Base-by-base conservation (phyloP, 179 eudicot species). In the Silene noctiflora region DNA sequence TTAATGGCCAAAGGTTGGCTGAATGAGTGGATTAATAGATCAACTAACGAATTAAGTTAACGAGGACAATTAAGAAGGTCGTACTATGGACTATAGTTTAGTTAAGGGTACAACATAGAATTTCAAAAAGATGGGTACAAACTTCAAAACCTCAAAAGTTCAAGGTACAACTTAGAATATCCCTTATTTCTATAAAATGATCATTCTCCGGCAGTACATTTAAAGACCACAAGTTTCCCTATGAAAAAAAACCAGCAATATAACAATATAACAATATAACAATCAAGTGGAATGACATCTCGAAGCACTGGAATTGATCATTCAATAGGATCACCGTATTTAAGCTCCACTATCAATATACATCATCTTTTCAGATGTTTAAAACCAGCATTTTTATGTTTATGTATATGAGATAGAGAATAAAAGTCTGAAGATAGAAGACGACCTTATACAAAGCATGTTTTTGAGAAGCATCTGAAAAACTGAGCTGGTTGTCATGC, bases 401-500 rank as follows among this genome's bases (percentile, higher is more conserved):
- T 46, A 64, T 64, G 42, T 64, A 74, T 71, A 74, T 11, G 2
- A 61, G 11, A 20, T 74, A 74, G 17, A 25, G 17, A n/a, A 5
- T 11, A 44, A 35, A 39, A 58, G 31, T 3, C 21, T 4, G 7
- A 22, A 10, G 33, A 46, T 3, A 8, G 58, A 51, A 46, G 33
- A 25, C 20, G 73, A 21, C 7, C 73, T 69, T 44, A 48, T 27
- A 44, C 11, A 44, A 42, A 69, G 31, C 29, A 20, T 21, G 33
- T 46, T 12, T 69, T 24, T 21, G 17, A 69, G 59, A 21, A 22
- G 59, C 73, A 46, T 21, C 27, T 21, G 59, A 69, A 19, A 69
- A 33, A 3, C 19, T 22, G 17, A 67, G 48, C 24, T 6, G 25
- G 51, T 21, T 35, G 53, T 67, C 12, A 22, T 44, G 31, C 19